A percentile compares a stretch with the other conserved stretches of the same genome.
Evolutionary conservation across 345 rosid species (phyloP).

Genomic region (Arabis hirsuta): DNA sequence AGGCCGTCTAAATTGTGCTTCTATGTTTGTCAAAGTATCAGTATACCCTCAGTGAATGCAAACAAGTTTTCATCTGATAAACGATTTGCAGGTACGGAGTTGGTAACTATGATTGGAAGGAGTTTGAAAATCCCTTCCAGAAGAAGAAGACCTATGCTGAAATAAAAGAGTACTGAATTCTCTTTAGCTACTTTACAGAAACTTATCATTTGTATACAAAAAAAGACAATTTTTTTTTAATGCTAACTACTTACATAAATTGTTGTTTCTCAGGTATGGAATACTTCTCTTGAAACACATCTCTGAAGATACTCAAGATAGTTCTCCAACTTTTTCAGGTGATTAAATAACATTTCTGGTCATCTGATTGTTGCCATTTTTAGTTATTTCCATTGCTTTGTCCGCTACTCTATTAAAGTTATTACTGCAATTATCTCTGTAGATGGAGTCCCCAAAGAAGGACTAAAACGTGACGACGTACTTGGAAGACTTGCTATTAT

Average conservation of each 20-base stretch:
- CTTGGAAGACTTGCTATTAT: slow-evolving; percentile 66
- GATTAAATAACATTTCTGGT: slow-evolving; percentile 32
- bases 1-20: too few relatives aligned
- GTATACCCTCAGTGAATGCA: neutral
- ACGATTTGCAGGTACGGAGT: slow-evolving; percentile 70
- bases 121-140: slow-evolving; percentile 47
- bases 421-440: slow-evolving; percentile 37
- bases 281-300: slow-evolving; percentile 62
- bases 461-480: slow-evolving; percentile 61
- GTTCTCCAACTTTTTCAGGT: slow-evolving; percentile 64
- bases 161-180: slow-evolving; percentile 57
- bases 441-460: slow-evolving; percentile 93
- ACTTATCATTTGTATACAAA: neutral
- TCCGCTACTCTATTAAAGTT: neutral
- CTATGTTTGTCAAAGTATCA: neutral
- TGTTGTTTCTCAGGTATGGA: slow-evolving; percentile 62
- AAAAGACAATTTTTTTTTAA: neutral
- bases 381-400: neutral
- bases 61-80: slow-evolving; percentile 14
- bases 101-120: slow-evolving; percentile 79
- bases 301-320: slow-evolving; percentile 52
- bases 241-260: neutral
- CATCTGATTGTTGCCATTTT: neutral
- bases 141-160: slow-evolving; percentile 71
- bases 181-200: slow-evolving; percentile 4